Conservation (phyloP, 2,329 filamentous ascomycete species). For the Ophiostoma ips region DNA sequence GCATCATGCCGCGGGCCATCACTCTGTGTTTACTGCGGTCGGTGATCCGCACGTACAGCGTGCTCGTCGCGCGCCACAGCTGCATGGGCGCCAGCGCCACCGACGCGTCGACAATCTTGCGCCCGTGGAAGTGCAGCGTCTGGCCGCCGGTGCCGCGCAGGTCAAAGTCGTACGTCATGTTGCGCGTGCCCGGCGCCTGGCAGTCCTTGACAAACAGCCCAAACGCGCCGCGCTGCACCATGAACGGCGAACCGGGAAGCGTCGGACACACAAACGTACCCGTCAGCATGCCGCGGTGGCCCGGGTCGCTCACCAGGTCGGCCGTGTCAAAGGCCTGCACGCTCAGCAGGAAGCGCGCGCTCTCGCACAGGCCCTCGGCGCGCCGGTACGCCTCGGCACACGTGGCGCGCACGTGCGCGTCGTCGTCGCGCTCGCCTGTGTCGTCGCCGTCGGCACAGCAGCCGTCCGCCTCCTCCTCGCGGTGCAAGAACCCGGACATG, state of each 20-base stretch:
- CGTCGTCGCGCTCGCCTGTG: too few species aligned
- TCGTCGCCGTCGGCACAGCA: constrained; percentile 15
- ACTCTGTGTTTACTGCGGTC: constrained; percentile 19
- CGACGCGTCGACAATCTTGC: constrained; percentile 47
- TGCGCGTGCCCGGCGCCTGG: constrained; percentile 41
- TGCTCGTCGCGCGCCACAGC: constrained; percentile 49
- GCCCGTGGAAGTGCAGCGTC: constrained; percentile 44
- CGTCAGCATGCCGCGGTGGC: constrained; percentile 39
- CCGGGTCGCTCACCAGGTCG: constrained; percentile 30
- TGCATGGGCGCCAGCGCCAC: constrained; percentile 39
- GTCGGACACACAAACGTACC: constrained; percentile 44
- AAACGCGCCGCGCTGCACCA: constrained; percentile 44
- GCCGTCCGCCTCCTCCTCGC: constrained; percentile 17
- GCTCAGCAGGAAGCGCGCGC: constrained; percentile 44
- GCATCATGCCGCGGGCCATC: constrained; percentile 46
- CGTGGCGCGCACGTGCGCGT: constrained; percentile 35
- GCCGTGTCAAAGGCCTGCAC: constrained; percentile 40
- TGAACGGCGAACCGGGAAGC: constrained; percentile 42
- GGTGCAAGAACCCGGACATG: constrained; percentile 48
- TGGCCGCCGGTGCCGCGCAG: constrained; percentile 40
- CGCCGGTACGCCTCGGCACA: constrained; percentile 39
- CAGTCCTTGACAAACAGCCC: constrained; percentile 41
- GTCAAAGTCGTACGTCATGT: constrained; percentile 47
- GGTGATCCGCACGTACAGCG: constrained; percentile 48
- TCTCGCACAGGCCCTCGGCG: constrained; percentile 39